Conservation (phyloP, 2,329 filamentous ascomycete genomes). For the Westerdykella sp. region DNA sequence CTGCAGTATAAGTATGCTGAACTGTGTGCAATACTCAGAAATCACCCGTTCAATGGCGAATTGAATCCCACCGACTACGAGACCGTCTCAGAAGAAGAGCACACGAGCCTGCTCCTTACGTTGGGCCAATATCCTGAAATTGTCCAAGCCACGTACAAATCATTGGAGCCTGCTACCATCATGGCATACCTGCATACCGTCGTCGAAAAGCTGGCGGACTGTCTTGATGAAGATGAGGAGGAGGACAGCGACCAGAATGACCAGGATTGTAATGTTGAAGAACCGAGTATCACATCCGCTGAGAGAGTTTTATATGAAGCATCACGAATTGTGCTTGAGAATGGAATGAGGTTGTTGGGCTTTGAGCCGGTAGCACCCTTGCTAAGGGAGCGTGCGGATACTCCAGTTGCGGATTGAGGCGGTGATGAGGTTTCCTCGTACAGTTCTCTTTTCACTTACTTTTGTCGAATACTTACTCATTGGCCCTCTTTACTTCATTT, state of each 20-base stretch:
- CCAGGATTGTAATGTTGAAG: not conserved
- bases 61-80: constrained; percentile 21
- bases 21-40: constrained; percentile 14
- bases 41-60: constrained; percentile 4
- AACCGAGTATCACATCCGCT: constrained; percentile 10
- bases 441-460: too few relatives aligned
- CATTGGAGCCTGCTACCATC: constrained; percentile 24
- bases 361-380: constrained; percentile 11
- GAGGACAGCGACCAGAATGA: constrained; percentile 7
- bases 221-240: constrained; percentile 12
- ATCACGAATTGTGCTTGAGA: constrained; percentile 24
- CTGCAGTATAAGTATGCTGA: constrained; percentile 28
- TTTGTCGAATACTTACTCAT: too few relatives aligned
- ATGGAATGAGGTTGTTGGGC: constrained; percentile 26
- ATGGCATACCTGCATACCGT: constrained; percentile 24
- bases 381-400: constrained; percentile 19
- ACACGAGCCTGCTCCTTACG: constrained; percentile 20
- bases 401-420: constrained; percentile 14
- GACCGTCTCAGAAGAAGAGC: constrained; percentile 18
- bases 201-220: constrained; percentile 19
- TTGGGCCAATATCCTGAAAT: constrained; percentile 30
- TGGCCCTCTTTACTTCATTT: too few relatives aligned
- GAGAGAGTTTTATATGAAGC: constrained; percentile 22
- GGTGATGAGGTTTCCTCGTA: too few relatives aligned
- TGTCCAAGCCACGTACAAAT: constrained; percentile 17